phyloP scores from a whole-genome alignment of 2,329 filamentous ascomycete genomes.

The Aspergillus fumigatus region DNA sequence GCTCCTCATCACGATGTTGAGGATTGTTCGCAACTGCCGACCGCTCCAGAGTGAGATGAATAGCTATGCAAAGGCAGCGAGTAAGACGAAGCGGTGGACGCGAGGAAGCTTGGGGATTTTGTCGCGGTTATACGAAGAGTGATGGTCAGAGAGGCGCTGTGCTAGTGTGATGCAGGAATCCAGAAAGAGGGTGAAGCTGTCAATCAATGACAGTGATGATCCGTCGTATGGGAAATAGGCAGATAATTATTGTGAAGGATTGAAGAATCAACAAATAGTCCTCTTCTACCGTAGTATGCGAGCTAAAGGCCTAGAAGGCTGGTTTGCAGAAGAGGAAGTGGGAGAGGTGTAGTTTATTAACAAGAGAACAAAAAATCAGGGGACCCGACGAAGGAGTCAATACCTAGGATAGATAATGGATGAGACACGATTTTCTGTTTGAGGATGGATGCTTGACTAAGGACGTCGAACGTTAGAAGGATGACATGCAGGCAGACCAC shows the following conservation, averaged over 20 bases:
- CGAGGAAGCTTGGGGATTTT: not conserved
- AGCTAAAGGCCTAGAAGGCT: not conserved
- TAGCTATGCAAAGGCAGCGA: conserved; percentile 1
- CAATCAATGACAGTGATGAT: not conserved
- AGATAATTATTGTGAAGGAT: not conserved
- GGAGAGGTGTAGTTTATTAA: not conserved
- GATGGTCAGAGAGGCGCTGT: not conserved
- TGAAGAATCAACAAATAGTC: not conserved
- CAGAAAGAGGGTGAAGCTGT: not conserved
- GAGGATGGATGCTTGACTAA: not conserved
- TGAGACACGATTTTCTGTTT: not conserved
- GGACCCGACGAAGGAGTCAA: not conserved
- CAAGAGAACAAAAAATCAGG: not conserved
- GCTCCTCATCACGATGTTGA: conserved; percentile 14
- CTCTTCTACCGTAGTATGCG: not conserved
- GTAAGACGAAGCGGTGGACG: not conserved
- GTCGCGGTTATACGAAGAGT: not conserved
- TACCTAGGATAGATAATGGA: not conserved
- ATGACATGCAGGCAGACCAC: not conserved
- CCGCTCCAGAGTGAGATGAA: conserved; percentile 15
- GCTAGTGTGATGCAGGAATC: not conserved
- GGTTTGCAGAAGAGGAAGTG: conserved; percentile 9
- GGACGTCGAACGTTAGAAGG: not conserved
- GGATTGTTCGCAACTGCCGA: conserved; percentile 12
- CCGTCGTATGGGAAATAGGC: not conserved